Conservation (phyloP, 176 grass and related monocot genomes). For the Olyra latifolia region DNA sequence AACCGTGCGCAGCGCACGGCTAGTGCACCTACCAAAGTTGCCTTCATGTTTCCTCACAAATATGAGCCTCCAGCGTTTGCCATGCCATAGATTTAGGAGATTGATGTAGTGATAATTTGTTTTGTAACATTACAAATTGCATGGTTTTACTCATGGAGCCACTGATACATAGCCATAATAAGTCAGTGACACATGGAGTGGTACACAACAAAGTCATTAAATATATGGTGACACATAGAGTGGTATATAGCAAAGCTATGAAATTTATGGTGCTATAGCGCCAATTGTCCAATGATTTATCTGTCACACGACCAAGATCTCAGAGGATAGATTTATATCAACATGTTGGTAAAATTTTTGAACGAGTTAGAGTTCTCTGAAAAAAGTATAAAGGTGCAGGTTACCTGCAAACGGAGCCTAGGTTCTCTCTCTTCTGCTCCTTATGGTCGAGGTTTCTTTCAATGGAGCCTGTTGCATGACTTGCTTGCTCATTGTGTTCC, state of each 20-base stretch:
- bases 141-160: no score
- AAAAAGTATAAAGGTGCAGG: background rate
- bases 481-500: background rate
- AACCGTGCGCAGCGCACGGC: no score
- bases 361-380: background rate
- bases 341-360: background rate
- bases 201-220: no score
- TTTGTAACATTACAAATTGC: no score
- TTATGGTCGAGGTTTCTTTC: slow-evolving; percentile 12
- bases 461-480: background rate
- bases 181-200: no score
- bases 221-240: no score
- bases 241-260: no score
- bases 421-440: background rate
- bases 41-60: background rate
- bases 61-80: background rate
- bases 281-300: no score
- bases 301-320: background rate
- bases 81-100: background rate
- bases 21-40: background rate
- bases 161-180: no score
- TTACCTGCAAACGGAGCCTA: background rate
- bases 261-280: no score
- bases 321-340: background rate
- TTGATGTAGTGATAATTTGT: no score